Evolutionary conservation across 306 rosid species (phyloP), one percentile per base, ranked within the genome.

Genomic region (Acacia acuminata): DNA sequence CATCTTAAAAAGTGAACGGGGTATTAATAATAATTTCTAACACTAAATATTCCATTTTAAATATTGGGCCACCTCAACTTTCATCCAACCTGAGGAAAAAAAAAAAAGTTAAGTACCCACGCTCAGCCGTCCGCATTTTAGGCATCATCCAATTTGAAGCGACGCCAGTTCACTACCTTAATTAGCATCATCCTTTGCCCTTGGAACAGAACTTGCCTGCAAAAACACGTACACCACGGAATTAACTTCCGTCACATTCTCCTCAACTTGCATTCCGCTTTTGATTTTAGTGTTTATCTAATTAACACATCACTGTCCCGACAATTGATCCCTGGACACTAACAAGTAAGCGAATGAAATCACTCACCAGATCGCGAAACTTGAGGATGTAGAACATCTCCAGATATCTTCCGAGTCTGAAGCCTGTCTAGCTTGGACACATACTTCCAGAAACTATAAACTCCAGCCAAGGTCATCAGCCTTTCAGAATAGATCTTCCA

Each of bases 361-460:
- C 36, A 83, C 90, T 89, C 75, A 89, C 95, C 93, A 91, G 68
- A 82, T 73, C 81, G 17, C 95, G 93, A 79, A 88, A 91, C 82
- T 91, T 89, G 32, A 91, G 90, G 75, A 91, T 86, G 88, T 88
- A 89, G 85, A 91, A 89, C 95, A 91, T 88, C 86, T 91, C 95
- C 0, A 91, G 88, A 79, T 91, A 91, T 15, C 90, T 83, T 15
- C 89, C 89, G 87, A 19, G 89, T 89, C 82, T 89, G 90, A 0
- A 45, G 92, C 86, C 95, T 85, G 51, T 91, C 93, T 8, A 91
- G 92, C 78, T 91, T 91, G 2, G 92, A 89, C 43, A 85, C 95
- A 58, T 86, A 75, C 85, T 91, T 91, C 95, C 95, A 89, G 84
- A 91, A 91, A 70, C 90, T 76, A 65, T 91, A 85, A 42, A 91